Evolutionary conservation across 345 rosid species (phyloP).

Genomic region (Rubroshorea leprosula): DNA sequence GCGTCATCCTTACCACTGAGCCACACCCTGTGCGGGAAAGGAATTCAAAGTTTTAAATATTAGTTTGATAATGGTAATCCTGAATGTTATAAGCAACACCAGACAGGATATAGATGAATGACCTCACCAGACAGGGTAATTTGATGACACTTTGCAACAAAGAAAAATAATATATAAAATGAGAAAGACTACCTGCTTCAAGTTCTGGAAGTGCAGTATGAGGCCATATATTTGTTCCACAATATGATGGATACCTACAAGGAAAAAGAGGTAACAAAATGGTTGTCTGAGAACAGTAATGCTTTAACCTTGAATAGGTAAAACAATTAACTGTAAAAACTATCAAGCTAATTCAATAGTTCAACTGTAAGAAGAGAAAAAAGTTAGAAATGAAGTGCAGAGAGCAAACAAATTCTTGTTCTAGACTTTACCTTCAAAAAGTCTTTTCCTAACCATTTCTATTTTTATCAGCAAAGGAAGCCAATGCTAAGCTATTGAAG

Average conservation of each 20-base stretch:
- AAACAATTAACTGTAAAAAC: not conserved
- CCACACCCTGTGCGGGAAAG: no score
- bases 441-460: no score
- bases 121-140: not conserved
- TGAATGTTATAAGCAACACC: not conserved
- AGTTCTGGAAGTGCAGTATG: conserved; percentile 62
- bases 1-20: no score
- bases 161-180: not conserved
- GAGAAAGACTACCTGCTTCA: conserved; percentile 55
- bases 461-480: no score
- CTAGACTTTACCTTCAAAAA: not conserved
- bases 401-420: no score
- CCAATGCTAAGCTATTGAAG: no score
- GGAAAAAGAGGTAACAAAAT: conserved; percentile 14
- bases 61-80: not conserved
- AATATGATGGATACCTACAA: conserved; percentile 78
- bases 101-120: not conserved
- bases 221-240: conserved; percentile 96
- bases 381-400: no score
- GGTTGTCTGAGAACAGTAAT: conserved; percentile 7
- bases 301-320: not conserved
- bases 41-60: not conserved
- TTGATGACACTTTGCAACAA: not conserved
- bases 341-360: not conserved
- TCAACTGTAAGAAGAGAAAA: not conserved